Conservation (phyloP, 495 filamentous ascomycete species). For the Aspergillus biplanus region DNA sequence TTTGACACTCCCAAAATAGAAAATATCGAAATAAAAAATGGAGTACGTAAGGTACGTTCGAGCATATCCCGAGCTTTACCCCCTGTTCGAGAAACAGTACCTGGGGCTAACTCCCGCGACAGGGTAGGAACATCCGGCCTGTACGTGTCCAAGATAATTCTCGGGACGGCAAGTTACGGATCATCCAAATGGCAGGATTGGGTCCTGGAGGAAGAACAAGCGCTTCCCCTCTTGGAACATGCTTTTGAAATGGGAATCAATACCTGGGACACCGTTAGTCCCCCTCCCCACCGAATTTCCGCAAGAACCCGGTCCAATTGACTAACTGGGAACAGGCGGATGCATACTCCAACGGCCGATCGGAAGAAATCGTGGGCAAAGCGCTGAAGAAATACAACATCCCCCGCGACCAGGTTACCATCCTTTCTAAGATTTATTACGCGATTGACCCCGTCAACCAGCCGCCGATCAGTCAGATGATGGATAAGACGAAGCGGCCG, state of each 20-base stretch:
- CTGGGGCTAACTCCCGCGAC: too few relatives aligned
- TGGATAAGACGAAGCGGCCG: not conserved
- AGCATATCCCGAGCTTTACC: too few relatives aligned
- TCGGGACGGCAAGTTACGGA: conserved; percentile 1
- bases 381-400: conserved; percentile 72
- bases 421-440: conserved; percentile 74
- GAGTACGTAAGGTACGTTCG: too few relatives aligned
- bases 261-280: conserved; percentile 61
- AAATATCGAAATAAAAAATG: too few relatives aligned
- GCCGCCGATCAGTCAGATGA: not conserved
- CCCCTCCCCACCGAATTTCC: not conserved
- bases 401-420: conserved; percentile 68
- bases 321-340: conserved; percentile 41
- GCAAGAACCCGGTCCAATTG: too few relatives aligned
- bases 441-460: conserved; percentile 37
- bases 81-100: too few relatives aligned
- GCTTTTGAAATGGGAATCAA: conserved; percentile 47
- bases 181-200: conserved; percentile 1
- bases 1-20: too few relatives aligned
- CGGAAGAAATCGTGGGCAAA: conserved; percentile 72
- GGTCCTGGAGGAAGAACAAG: conserved; percentile 10
- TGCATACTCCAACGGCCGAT: conserved; percentile 68
- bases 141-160: conserved; percentile 8
- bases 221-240: conserved; percentile 40
- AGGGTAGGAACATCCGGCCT: not conserved